Evolutionary conservation across 73 alveolate species (phyloP).

Genomic region (Tetrahymena thermophila): DNA sequence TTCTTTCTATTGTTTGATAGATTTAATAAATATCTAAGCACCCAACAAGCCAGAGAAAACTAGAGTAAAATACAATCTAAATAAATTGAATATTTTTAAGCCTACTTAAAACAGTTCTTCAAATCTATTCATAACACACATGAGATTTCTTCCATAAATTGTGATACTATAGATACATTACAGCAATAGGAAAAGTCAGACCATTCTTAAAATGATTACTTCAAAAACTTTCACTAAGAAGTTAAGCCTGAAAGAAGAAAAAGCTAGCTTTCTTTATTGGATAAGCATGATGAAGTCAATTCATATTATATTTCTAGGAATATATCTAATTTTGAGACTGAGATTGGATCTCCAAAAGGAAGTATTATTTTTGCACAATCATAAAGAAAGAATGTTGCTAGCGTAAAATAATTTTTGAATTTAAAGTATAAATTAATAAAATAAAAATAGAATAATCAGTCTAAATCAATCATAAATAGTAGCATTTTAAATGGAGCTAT

Average conservation of each 20-base stretch:
- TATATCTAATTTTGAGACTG: neutral
- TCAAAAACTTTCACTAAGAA: neutral
- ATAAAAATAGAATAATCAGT: neutral
- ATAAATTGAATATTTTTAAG: too few species aligned
- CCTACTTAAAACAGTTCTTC: neutral
- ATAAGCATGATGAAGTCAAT: neutral
- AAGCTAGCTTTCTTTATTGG: neutral
- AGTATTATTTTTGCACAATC: neutral
- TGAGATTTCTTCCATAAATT: neutral
- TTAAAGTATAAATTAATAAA: neutral
- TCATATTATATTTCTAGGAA: neutral
- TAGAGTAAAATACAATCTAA: neutral
- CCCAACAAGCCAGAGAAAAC: neutral
- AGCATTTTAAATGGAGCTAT: neutral
- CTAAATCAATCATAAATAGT: neutral
- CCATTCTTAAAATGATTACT: neutral
- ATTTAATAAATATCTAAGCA: neutral
- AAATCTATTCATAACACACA: neutral
- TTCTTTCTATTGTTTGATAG: neutral
- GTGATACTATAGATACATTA: neutral
- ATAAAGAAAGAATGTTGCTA: neutral
- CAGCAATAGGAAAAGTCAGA: neutral
- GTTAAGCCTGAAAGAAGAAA: neutral
- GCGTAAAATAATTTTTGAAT: neutral
- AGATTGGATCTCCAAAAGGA: neutral